A percentile compares a stretch with the other conserved stretches of the same genome.
phyloP scores from a whole-genome alignment of 805 yeast genomes.

The Millerago galiae region DNA sequence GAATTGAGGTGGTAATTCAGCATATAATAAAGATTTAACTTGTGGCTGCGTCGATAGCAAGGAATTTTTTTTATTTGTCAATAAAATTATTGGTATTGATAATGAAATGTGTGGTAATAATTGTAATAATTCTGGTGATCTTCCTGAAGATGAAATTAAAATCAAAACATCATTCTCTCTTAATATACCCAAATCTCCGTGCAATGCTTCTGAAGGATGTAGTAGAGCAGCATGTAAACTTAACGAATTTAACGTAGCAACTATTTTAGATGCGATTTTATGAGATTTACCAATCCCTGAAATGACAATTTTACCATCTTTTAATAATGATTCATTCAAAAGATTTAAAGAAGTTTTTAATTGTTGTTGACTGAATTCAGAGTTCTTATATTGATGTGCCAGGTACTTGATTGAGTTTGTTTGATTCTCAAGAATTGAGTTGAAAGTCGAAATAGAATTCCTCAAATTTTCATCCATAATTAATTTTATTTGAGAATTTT shows the following conservation, averaged over 20 bases:
- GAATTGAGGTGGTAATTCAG: slow-evolving; percentile 51
- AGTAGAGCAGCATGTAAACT: slow-evolving; percentile 60
- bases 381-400: slow-evolving; percentile 37
- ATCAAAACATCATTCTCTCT: slow-evolving; percentile 52
- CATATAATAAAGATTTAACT: slow-evolving; percentile 48
- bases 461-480: slow-evolving; percentile 12
- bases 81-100: slow-evolving; percentile 47
- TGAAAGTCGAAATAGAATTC: slow-evolving; percentile 27
- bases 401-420: slow-evolving; percentile 41
- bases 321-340: slow-evolving; percentile 28
- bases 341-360: slow-evolving; percentile 37
- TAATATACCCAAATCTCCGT: slow-evolving; percentile 80
- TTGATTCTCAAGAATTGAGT: slow-evolving; percentile 38
- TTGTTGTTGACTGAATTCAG: slow-evolving; percentile 40
- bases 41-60: slow-evolving; percentile 45
- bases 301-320: slow-evolving; percentile 64
- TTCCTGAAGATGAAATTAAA: slow-evolving; percentile 74
- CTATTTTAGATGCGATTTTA: slow-evolving; percentile 72
- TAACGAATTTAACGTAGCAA: slow-evolving; percentile 77
- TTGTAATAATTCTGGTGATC: slow-evolving; percentile 65
- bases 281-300: slow-evolving; percentile 83
- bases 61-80: slow-evolving; percentile 59
- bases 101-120: slow-evolving; percentile 46
- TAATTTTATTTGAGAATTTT: no score
- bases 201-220: slow-evolving; percentile 86